A percentile compares a stretch with the other conserved stretches of the same genome.
phyloP scores from a whole-genome alignment of 352 stramenopile species.

The Phytophthora nicotianae region DNA sequence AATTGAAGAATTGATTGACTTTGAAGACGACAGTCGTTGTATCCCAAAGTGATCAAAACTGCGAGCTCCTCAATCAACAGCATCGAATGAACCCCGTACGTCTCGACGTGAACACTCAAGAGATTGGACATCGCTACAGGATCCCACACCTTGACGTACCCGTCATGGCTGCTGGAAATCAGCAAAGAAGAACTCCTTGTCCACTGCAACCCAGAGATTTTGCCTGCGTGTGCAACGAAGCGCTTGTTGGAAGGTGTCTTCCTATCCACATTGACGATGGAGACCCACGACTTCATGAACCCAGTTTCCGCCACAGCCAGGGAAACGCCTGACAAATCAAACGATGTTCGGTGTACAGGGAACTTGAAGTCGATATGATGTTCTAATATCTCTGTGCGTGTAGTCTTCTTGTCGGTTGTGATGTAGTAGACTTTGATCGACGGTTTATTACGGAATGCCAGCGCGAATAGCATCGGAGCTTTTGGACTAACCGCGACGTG shows the following conservation, averaged over 20 bases:
- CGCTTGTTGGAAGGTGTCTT: constrained; percentile 29
- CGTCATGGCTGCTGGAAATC: constrained; percentile 54
- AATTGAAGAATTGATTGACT: constrained; percentile 44
- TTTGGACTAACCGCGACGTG: constrained; percentile 20
- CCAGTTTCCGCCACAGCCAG: constrained; percentile 49
- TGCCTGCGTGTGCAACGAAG: constrained; percentile 63
- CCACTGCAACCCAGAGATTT: constrained; percentile 59
- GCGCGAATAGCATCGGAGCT: constrained; percentile 13
- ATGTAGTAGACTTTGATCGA: constrained; percentile 33
- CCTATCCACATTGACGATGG: constrained; percentile 42
- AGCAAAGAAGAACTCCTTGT: constrained; percentile 47
- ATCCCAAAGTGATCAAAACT: constrained; percentile 41
- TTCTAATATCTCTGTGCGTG: not conserved
- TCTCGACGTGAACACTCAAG: constrained; percentile 50
- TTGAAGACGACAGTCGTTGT: constrained; percentile 51
- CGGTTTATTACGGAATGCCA: constrained; percentile 36
- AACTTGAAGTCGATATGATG: constrained; percentile 41
- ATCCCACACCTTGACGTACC: constrained; percentile 77
- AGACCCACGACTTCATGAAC: constrained; percentile 63
- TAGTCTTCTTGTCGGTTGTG: not conserved
- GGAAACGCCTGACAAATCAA: constrained; percentile 45
- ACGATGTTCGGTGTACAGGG: constrained; percentile 42
- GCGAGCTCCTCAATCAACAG: constrained; percentile 32
- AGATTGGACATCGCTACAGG: constrained; percentile 25
- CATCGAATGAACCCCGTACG: constrained; percentile 48